phyloP scores from a whole-genome alignment of 192 early-diverging fungal genomes.

The Allomyces javanicus region DNA sequence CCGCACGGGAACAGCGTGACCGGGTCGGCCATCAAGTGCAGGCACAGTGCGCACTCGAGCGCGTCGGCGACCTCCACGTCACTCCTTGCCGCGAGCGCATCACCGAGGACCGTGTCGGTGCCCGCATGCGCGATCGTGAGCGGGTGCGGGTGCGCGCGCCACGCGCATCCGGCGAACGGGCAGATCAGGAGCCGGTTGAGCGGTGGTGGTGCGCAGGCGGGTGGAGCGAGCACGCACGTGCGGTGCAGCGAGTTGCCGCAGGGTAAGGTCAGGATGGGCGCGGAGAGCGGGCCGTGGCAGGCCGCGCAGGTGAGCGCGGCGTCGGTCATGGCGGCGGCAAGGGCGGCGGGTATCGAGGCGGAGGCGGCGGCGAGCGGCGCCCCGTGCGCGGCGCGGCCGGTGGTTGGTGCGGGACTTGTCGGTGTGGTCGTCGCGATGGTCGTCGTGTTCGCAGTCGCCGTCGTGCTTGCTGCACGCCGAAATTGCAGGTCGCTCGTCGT shows the following conservation, averaged over 20 bases:
- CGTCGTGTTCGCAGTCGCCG: too few species aligned
- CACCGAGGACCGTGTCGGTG: not conserved
- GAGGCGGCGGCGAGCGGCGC: too few species aligned
- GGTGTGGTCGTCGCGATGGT: too few species aligned
- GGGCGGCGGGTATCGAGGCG: too few species aligned
- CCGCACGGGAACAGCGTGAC: slow-evolving; percentile 38
- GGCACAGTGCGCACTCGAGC: slow-evolving; percentile 43
- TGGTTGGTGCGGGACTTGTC: too few species aligned
- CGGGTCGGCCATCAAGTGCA: slow-evolving; percentile 25
- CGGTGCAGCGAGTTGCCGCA: not conserved
- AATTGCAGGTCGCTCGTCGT: too few species aligned
- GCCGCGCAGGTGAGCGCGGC: too few species aligned
- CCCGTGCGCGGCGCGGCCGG: too few species aligned
- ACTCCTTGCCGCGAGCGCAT: not conserved
- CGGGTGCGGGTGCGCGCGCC: not conserved
- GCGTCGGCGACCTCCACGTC: not conserved
- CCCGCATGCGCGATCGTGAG: too few species aligned
- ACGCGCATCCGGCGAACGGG: not conserved
- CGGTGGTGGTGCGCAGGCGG: not conserved
- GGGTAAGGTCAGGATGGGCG: not conserved
- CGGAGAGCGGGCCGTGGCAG: too few species aligned
- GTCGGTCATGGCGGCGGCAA: too few species aligned
- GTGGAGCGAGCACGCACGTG: not conserved
- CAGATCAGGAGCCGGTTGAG: not conserved
- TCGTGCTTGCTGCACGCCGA: too few species aligned